Evolutionary conservation across 2,329 filamentous ascomycete genomes (phyloP), one percentile per base, ranked within the genome.

Genomic region (Paracoccidioides lutzii): DNA sequence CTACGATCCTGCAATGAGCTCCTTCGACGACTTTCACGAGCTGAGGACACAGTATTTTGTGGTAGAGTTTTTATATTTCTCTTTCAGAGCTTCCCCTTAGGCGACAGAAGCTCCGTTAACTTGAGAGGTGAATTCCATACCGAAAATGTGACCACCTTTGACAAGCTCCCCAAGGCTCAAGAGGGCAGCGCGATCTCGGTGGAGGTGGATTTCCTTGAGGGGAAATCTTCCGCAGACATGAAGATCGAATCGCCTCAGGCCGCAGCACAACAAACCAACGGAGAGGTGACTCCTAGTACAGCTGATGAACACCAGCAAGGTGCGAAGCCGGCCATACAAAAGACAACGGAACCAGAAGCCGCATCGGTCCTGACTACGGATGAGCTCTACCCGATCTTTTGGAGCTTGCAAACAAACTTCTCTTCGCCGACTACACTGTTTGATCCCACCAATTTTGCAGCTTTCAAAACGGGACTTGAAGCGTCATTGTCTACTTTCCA

Each of bases 41-140:
- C 93, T 3, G 90, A 97, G 69, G 93, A 98, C 70, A 94, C 93
- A 0, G 90, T 94, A 0, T 98, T 99, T 68, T 98, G 93, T 66
- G 93, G 93, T 14, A 82, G 93, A 42, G 93, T 99, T 32, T 97
- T 97, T 71, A 96, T 98, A 60, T 99, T 96, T 71, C 82, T 98
- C 67, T 98, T 97, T 71, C 93, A 98, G 69, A 95, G 90, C 69
- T 97, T 98, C 65, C 93, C 93, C 1, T 77, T 98, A 0, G 91
- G 91, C 37, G 94, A 98, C 71, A 93, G 91, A 68, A 97, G 93
- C 68, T 96, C 93, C 0, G 93, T 98, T 52, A 99, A 99, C 66
- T 78, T 97, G 42, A 82, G 93, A 53, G 93, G 93, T 62, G 91
- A 97, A 73, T 99, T 93, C 63, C 93, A 99, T 66, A 82, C 87